Evolutionary conservation across 2,329 filamentous ascomycete species (phyloP).

Genomic region (Phoma sp.): DNA sequence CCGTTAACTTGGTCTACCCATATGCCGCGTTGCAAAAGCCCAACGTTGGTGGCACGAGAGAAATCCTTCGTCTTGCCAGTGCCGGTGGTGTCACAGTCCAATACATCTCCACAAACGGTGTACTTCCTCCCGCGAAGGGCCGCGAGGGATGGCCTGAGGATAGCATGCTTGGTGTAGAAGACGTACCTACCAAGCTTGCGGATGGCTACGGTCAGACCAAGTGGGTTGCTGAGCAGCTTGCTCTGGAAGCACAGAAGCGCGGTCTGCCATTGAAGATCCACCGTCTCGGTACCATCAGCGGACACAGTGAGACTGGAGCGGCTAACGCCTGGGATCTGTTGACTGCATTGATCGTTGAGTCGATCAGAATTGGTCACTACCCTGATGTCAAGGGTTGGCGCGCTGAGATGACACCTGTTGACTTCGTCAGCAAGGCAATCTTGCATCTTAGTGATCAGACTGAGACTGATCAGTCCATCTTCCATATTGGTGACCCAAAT

Average conservation of each 20-base stretch:
- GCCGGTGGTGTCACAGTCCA: slow-evolving; percentile 75
- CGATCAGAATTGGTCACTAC: slow-evolving; percentile 73
- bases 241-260: slow-evolving; percentile 71
- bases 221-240: slow-evolving; percentile 80
- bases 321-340: slow-evolving; percentile 81
- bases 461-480: slow-evolving; percentile 68
- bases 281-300: slow-evolving; percentile 78
- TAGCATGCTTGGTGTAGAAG: slow-evolving; percentile 69
- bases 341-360: slow-evolving; percentile 78
- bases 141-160: slow-evolving; percentile 75
- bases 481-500: slow-evolving; percentile 76
- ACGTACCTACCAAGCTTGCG: slow-evolving; percentile 71
- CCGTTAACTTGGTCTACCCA: slow-evolving; percentile 77
- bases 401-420: slow-evolving; percentile 83
- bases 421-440: slow-evolving; percentile 80
- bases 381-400: slow-evolving; percentile 78
- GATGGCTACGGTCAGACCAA: slow-evolving; percentile 83
- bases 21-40: slow-evolving; percentile 77
- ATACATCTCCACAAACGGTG: slow-evolving; percentile 82
- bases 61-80: slow-evolving; percentile 75
- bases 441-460: slow-evolving; percentile 72
- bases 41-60: slow-evolving; percentile 80
- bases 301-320: slow-evolving; percentile 76
- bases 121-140: slow-evolving; percentile 69
- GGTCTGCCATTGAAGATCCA: slow-evolving; percentile 76